Conservation (phyloP, 2,329 filamentous ascomycete species). For the Cercospora sp. region DNA sequence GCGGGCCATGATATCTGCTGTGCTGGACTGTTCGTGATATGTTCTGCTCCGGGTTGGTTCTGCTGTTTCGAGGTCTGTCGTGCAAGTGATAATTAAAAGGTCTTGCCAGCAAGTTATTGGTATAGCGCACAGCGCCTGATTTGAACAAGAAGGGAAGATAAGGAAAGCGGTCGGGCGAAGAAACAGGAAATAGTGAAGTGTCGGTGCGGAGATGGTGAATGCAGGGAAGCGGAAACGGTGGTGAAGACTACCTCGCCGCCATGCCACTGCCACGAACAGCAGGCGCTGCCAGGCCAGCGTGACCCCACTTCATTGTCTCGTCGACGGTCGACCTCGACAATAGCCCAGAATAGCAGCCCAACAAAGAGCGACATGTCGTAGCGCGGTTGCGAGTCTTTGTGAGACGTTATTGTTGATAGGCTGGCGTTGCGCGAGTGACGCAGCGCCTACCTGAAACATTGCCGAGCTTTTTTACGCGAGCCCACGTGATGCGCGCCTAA, state of each 20-base stretch:
- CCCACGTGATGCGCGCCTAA: background rate
- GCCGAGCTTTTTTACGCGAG: background rate
- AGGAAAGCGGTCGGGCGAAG: background rate
- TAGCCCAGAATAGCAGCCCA: constrained; percentile 9
- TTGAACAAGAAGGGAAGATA: background rate
- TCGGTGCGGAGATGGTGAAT: constrained; percentile 9
- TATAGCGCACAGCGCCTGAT: constrained; percentile 10
- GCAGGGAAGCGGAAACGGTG: constrained; percentile 2
- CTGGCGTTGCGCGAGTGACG: constrained; percentile 5
- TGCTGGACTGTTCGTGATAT: background rate
- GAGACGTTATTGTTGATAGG: constrained; percentile 2
- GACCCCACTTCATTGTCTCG: background rate
- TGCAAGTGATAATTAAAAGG: background rate
- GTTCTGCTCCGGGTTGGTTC: background rate
- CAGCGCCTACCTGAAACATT: constrained; percentile 13
- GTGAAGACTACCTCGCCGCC: background rate
- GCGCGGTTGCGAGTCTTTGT: constrained; percentile 11
- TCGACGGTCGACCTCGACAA: background rate
- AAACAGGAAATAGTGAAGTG: constrained; percentile 6
- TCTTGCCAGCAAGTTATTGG: constrained; percentile 14
- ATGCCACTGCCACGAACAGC: background rate
- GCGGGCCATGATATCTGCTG: constrained; percentile 12
- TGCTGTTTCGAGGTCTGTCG: background rate
- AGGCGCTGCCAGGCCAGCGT: background rate
- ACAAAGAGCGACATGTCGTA: constrained; percentile 4